Conservation (phyloP, 2,329 filamentous ascomycete genomes). For the Diaporthe citrichinensis region DNA sequence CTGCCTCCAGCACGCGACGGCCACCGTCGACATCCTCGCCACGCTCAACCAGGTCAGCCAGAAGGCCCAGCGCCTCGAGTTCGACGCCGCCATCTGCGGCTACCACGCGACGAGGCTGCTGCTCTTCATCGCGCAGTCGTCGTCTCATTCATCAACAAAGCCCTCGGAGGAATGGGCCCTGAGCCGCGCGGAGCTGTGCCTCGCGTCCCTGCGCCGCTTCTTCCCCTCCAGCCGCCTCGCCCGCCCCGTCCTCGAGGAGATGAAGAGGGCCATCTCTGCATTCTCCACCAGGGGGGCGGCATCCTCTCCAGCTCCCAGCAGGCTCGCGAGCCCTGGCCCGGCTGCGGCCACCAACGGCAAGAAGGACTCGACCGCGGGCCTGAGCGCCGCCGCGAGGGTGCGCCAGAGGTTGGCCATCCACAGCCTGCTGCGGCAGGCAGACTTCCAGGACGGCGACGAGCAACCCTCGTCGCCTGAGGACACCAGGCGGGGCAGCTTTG, state of each 20-base stretch:
- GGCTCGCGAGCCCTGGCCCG: constrained; percentile 24
- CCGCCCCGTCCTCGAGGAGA: constrained; percentile 47
- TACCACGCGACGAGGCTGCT: constrained; percentile 45
- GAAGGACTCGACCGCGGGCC: constrained; percentile 29
- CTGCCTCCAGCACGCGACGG: constrained; percentile 39
- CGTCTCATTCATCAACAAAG: constrained; percentile 4
- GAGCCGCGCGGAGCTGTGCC: constrained; percentile 48
- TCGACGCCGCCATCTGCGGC: constrained; percentile 45
- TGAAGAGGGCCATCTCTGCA: constrained; percentile 44
- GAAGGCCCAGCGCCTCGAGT: constrained; percentile 42
- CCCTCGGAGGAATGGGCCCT: constrained; percentile 46
- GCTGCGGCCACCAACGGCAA: background rate
- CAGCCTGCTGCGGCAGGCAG: constrained; percentile 48
- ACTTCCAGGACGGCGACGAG: constrained; percentile 47
- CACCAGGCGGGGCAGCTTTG: background rate
- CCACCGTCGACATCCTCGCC: constrained; percentile 42
- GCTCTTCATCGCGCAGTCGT: constrained; percentile 46
- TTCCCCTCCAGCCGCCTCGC: constrained; percentile 47
- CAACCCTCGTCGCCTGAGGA: constrained; percentile 25
- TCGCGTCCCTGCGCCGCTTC: constrained; percentile 47
- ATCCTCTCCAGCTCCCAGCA: background rate
- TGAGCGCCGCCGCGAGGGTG: constrained; percentile 45
- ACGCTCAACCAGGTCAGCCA: constrained; percentile 44
- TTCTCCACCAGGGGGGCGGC: constrained; percentile 36
- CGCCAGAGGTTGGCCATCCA: constrained; percentile 49